Percentiles rank a stretch among this genome's conserved stretches.
Conservation (phyloP, 768 basidiomycete species). For the Mycena olivaceomarginata region DNA sequence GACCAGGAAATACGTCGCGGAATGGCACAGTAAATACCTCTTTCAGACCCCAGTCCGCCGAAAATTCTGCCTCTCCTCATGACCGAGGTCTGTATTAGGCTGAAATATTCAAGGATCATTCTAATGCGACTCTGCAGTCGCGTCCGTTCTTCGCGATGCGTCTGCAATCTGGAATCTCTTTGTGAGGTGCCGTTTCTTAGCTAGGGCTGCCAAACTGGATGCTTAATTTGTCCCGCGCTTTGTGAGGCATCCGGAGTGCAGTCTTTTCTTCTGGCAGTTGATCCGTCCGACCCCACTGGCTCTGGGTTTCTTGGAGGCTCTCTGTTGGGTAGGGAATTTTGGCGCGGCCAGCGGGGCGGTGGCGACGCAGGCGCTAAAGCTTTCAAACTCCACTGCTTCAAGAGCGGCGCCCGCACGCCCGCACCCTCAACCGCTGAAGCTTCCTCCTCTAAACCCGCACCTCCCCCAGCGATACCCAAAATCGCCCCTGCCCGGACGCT, state of each 20-base stretch:
- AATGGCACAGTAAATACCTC: conserved; percentile 78
- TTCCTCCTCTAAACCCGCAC: conserved; percentile 20
- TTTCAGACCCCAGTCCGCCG: conserved; percentile 57
- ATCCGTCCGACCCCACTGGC: conserved; percentile 67
- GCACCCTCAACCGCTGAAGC: conserved; percentile 30
- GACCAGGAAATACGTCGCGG: conserved; percentile 67
- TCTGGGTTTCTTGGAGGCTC: conserved; percentile 81
- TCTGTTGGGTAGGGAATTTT: conserved; percentile 77
- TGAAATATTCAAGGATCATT: background rate
- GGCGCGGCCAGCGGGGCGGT: conserved; percentile 76
- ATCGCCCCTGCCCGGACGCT: conserved; percentile 56
- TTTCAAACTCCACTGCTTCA: conserved; percentile 70
- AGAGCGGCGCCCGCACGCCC: conserved; percentile 46
- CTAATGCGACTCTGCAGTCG: conserved; percentile 58
- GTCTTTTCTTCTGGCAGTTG: conserved; percentile 78
- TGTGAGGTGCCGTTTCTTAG: conserved; percentile 32
- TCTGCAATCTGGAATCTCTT: conserved; percentile 75
- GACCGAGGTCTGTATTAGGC: conserved; percentile 40
- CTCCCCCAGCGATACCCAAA: conserved; percentile 25
- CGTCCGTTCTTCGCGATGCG: conserved; percentile 66
- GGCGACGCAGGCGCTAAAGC: conserved; percentile 74
- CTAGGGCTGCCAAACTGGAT: too few species aligned
- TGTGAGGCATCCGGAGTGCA: conserved; percentile 69
- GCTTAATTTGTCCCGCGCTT: too few species aligned
- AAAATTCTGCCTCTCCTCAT: conserved; percentile 30